Evolutionary conservation across 2,329 filamentous ascomycete species (phyloP), one percentile per base, ranked within the genome.

Genomic region (Pezicula neosporulosa): DNA sequence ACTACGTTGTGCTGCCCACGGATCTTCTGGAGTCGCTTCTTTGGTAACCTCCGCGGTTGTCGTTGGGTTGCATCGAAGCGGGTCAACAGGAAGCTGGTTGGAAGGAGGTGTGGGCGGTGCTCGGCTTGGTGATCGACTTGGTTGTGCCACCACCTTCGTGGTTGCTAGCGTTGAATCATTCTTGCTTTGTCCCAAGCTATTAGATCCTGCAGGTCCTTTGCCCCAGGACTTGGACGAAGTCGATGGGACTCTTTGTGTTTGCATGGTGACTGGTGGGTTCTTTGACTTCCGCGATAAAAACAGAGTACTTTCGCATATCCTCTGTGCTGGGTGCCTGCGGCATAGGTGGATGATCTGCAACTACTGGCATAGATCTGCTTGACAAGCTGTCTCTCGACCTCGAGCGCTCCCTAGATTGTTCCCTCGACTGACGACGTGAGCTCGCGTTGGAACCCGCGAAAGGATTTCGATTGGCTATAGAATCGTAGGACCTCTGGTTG

Each of bases 221-320:
- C 30, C 30, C 9, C 30, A 13, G 30, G 30, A 33, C 6, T 33
- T 10, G 4, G 30, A 33, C 4, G 30, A 33, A 42, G 24, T 24
- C 24, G 39, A 30, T 27, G 38, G 27, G 35, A 36, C 45, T 13
- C 27, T 36, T 33, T 55, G 49, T 9, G 42, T 60, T 43, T 55
- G 54, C 53, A 60, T 56, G 7, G 50, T 53, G 27, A 58, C 49
- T 6, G 57, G 57, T 28, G 50, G 49, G 9, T 19, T 44, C 28
- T 50, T 55, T 7, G 36, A 30, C 35, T 38, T 33, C 30, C 19
- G 13, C 9, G 33, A 41, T 12, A 27, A 21, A 21, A 16, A 48
- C 27, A 27, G 16, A 36, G 39, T 27, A 38, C 27, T 8, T 56
- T 55, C 19, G 36, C 18, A 36, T 55, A 53, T 15, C 52, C 38